Conservation (phyloP, 768 basidiomycete genomes). For the Rhodotorula diobovata region DNA sequence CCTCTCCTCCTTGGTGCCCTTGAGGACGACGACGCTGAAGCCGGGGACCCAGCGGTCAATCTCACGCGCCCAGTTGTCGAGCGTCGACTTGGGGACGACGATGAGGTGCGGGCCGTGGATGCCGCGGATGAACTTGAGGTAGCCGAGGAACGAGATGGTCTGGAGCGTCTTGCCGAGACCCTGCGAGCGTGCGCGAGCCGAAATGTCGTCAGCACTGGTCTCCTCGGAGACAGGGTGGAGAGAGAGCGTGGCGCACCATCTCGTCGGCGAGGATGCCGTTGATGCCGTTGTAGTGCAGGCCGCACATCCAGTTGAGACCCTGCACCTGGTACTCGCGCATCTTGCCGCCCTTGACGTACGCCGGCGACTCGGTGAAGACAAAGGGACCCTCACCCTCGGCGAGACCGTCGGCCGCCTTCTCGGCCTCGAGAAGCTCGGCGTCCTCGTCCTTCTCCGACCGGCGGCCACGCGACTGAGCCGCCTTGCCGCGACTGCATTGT, state of each 20-base stretch:
- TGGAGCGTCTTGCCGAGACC: constrained; percentile 97
- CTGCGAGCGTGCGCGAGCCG: constrained; percentile 48
- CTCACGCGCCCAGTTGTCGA: constrained; percentile 95
- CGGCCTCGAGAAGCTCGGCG: constrained; percentile 79
- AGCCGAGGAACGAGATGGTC: constrained; percentile 93
- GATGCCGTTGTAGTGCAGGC: constrained; percentile 88
- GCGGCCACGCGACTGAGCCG: constrained; percentile 65
- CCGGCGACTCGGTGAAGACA: constrained; percentile 90
- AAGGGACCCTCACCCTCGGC: constrained; percentile 84
- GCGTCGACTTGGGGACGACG: constrained; percentile 96
- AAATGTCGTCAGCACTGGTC: not conserved
- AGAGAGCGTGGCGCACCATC: constrained; percentile 57
- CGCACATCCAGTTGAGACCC: constrained; percentile 95
- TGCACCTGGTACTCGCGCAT: constrained; percentile 96
- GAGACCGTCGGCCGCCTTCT: constrained; percentile 53
- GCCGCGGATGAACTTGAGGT: constrained; percentile 77
- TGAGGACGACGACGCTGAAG: constrained; percentile 71
- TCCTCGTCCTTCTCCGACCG: constrained; percentile 99
- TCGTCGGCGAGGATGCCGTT: constrained; percentile 97
- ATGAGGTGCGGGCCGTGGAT: constrained; percentile 82
- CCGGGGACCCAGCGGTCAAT: constrained; percentile 87
- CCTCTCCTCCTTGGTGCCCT: constrained; percentile 85
- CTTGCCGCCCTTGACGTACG: constrained; percentile 72
- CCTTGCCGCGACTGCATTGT: constrained; percentile 22
- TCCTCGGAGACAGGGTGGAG: not conserved